Conservation (phyloP, 805 yeast species). For the Wickerhamomyces hampshirensis region DNA sequence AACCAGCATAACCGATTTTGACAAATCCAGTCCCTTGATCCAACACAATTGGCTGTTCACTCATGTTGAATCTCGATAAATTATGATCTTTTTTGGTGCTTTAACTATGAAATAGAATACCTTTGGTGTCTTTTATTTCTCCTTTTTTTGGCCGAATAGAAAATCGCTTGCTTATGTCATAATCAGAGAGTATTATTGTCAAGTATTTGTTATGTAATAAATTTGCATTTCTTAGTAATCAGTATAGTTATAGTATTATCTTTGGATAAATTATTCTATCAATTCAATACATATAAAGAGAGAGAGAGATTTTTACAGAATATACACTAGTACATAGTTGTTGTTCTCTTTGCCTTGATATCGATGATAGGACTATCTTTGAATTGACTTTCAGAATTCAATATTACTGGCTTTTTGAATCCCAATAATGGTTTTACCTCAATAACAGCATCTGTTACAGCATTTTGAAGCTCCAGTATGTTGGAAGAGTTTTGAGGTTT, state of each 20-base stretch:
- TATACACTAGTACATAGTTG: no score
- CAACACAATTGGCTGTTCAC: constrained; percentile 49
- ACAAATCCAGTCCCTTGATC: constrained; percentile 99
- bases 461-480: constrained; percentile 4
- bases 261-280: no score
- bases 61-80: no score
- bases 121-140: constrained; percentile 3
- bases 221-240: not conserved
- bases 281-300: no score
- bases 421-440: constrained; percentile 13
- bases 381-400: constrained; percentile 11
- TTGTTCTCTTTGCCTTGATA: constrained; percentile 16
- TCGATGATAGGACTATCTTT: constrained; percentile 13
- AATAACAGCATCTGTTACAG: constrained; percentile 10
- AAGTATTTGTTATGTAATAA: no score
- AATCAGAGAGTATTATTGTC: no score
- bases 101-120: not conserved
- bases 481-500: constrained; percentile 9
- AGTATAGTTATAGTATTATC: no score
- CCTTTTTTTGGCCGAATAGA: constrained; percentile 3
- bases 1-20: constrained; percentile 94
- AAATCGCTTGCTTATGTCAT: no score
- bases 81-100: constrained; percentile 1
- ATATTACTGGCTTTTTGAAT: constrained; percentile 6
- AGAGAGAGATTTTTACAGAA: no score